Evolutionary conservation across 805 yeast genomes (phyloP).

Genomic region (Wickerhamomyces bovis): DNA sequence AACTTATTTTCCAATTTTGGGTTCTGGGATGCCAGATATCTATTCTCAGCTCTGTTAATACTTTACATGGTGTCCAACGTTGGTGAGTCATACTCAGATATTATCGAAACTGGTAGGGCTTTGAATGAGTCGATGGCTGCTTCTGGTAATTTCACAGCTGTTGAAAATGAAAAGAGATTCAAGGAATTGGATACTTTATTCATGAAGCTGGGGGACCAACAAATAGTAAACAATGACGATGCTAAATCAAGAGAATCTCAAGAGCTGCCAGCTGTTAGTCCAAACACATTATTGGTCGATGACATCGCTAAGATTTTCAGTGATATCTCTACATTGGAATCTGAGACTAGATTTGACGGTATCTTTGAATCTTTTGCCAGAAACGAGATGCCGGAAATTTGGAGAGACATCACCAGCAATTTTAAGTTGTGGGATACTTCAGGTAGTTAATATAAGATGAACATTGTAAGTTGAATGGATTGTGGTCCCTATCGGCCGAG

Average conservation of each 20-base stretch:
- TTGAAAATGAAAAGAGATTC: conserved; percentile 25
- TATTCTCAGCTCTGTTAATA: conserved; percentile 30
- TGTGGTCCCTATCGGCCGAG: not conserved
- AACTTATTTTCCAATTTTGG: conserved; percentile 31
- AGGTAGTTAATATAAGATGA: conserved; percentile 3
- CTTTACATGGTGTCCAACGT: conserved; percentile 24
- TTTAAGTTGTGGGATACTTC: conserved; percentile 20
- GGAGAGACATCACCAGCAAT: conserved; percentile 18
- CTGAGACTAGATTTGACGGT: not conserved
- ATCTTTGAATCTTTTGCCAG: not conserved
- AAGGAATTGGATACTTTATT: conserved; percentile 22
- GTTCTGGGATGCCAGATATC: conserved; percentile 35
- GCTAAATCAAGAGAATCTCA: not conserved
- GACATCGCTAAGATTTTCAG: conserved; percentile 18
- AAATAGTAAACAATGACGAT: not conserved
- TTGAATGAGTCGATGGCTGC: conserved; percentile 23
- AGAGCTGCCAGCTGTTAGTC: conserved; percentile 8
- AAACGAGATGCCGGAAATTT: conserved; percentile 13
- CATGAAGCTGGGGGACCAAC: conserved; percentile 9
- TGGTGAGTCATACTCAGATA: conserved; percentile 17
- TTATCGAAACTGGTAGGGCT: conserved; percentile 18
- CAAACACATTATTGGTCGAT: conserved; percentile 15
- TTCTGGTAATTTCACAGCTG: conserved; percentile 27
- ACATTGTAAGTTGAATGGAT: too few relatives aligned
- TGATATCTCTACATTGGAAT: conserved; percentile 6